Evolutionary conservation across 1,284 basidiomycete species (phyloP), one percentile per base, ranked within the genome.

Genomic region (Leccinum angustisporum): DNA sequence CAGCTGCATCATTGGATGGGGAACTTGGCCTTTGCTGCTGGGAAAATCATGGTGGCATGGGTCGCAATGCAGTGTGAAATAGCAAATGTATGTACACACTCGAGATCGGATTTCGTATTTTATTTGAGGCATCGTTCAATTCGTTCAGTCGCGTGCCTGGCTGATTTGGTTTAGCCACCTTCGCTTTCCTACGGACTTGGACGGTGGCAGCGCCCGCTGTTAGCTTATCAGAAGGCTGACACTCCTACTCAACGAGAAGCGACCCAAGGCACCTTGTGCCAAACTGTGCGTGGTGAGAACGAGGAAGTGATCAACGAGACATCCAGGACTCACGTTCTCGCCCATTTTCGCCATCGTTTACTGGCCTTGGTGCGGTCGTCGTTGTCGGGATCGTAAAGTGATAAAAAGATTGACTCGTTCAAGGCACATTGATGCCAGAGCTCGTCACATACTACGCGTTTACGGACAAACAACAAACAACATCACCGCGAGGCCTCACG

Each of bases 101-200:
- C 52, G 27, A 74, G 75, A 75, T 76, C 68, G 62, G 72, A 74
- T 74, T 75, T 75, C 61, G 71, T 27, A 5, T 27, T 27, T 27
- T 72, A 71, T 74, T 75, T 71, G 63, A 71, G 62, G 68, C 68
- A 72, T 74, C 74, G 65, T 59, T 63, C 38, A 16, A 40, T 40
- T 64, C 58, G 64, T 65, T 66, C 63, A 62, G 57, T 62, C 58
- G 72, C 36, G 72, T 74, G 74, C 72, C 72, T 74, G 71, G 72
- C 60, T 53, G 66, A 70, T 74, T 76, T 76, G 72, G 76, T 73
- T 72, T 76, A 76, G 65, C 74, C 75, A 71, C 72, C 71, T 76
- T 73, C 43, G 72, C 58, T 59, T 63, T 62, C 65, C 63, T 69
- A 61, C 70, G 71, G 61, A 46, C 63, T 66, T 66, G 68, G 70